Evolutionary conservation across 176 grass and related monocot species (phyloP), one percentile per base, ranked within the genome.

Genomic region (Rhynchospora tenuis): DNA sequence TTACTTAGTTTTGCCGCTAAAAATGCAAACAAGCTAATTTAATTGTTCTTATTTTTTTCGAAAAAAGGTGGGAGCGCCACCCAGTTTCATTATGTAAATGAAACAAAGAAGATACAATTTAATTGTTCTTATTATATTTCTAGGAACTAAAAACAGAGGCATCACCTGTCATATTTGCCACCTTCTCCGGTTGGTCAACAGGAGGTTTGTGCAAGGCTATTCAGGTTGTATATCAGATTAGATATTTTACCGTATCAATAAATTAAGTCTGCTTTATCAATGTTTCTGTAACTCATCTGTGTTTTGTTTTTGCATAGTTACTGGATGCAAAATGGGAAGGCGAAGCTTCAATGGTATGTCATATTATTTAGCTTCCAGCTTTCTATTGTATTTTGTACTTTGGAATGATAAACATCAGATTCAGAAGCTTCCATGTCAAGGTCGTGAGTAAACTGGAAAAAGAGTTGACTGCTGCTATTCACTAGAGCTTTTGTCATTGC

Each of bases 121-220:
- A 81, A 24, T 73, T 70, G 2, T 84, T 31, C 15, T 44, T 22
- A 31, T 86, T 75, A 26, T 84, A 84, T 91, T 91, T 89, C 81
- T 85, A 99, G 93, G 93, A 92, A 90, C 65, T 93, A 56, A 99
- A 90, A 84, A 22, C 80, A 75, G 91, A 85, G 31, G 86, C 86
- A 58, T 83, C 86, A 72, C 96, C 93, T 80, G 90, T 69, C 73
- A 89, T 99, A 80, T 80, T 99, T 20, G 83, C 83, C 48, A 88
- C 91, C 42, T 95, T 99, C 88, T 99, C 96, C 73, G 88, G 91
- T 59, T 93, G 96, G 61, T 93, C 91, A 83, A 91, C 92, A 63
- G 89, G 89, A 84, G 92, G 93, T 81, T 84, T 99, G 89, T 91
- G 91, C 80, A 99, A 93, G 86, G 82, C 91, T 93, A 85, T 99